Conservation (phyloP, 176 grass and related monocot species). For the Areca catechu region DNA sequence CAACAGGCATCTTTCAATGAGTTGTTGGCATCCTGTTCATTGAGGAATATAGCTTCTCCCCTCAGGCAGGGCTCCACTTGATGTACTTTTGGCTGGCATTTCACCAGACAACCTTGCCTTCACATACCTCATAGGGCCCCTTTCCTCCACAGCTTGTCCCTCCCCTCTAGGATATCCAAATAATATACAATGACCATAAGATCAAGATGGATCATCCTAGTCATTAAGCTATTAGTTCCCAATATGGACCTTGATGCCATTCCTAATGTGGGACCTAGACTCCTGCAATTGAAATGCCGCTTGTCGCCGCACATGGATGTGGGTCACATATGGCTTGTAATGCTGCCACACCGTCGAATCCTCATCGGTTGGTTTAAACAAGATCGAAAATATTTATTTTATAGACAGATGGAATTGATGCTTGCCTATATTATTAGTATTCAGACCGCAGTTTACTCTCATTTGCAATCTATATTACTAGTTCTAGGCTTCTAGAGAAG, state of each 20-base stretch:
- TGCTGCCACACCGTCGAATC: neutral
- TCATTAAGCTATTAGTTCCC: slow-evolving; percentile 18
- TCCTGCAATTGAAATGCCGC: slow-evolving; percentile 5
- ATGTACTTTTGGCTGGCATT: slow-evolving; percentile 40
- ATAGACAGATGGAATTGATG: neutral
- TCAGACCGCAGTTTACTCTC: neutral
- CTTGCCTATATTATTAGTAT: neutral
- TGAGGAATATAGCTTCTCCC: slow-evolving; percentile 26
- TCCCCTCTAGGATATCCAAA: too few species aligned
- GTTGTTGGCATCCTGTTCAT: slow-evolving; percentile 3
- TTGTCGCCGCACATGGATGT: slow-evolving; percentile 24
- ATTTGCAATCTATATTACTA: too few species aligned
- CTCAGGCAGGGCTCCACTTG: slow-evolving; percentile 28
- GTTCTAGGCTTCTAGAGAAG: too few species aligned
- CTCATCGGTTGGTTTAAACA: neutral
- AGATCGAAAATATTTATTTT: neutral
- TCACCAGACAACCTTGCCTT: slow-evolving; percentile 34
- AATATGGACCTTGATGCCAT: neutral
- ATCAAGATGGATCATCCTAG: slow-evolving; percentile 6
- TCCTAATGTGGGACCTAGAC: slow-evolving; percentile 6
- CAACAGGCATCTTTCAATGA: neutral
- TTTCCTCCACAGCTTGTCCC: too few species aligned
- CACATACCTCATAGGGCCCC: slow-evolving; percentile 3
- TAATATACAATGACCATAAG: too few species aligned
- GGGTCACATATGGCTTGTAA: slow-evolving; percentile 1